Evolutionary conservation across 2,329 filamentous ascomycete species (phyloP).

Genomic region (Magnaporthales sp.): DNA sequence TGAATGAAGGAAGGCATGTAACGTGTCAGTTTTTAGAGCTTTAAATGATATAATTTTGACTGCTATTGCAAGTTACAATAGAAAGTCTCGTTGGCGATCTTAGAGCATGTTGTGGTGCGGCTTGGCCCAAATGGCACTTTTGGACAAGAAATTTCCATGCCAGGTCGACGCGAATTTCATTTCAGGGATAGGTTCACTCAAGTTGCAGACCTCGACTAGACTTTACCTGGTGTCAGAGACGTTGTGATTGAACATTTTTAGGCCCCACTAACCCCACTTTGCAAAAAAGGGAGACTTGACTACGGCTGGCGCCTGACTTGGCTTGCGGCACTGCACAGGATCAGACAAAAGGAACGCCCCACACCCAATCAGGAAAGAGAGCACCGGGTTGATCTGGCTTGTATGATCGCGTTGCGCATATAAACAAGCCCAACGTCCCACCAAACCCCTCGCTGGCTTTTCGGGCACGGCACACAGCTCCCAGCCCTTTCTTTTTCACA

Average conservation of each 20-base stretch:
- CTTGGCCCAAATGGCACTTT: background rate
- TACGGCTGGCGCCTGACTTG: slow-evolving; percentile 1
- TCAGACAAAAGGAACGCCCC: background rate
- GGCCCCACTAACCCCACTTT: background rate
- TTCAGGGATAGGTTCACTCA: background rate
- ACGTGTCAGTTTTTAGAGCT: background rate
- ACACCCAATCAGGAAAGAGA: slow-evolving; percentile 5
- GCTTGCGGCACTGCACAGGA: slow-evolving; percentile 1
- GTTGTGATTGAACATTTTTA: background rate
- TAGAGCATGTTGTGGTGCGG: too few species aligned
- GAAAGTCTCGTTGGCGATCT: too few species aligned
- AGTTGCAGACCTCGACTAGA: background rate
- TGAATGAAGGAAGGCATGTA: background rate
- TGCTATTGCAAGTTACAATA: background rate
- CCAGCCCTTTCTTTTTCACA: background rate
- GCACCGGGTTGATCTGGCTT: slow-evolving; percentile 8
- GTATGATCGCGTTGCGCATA: slow-evolving; percentile 31
- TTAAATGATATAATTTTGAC: background rate
- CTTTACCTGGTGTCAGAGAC: background rate
- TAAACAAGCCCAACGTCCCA: slow-evolving; percentile 38
- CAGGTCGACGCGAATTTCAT: background rate
- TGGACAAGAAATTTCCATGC: background rate
- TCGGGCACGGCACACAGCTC: slow-evolving; percentile 1
- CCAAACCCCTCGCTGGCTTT: slow-evolving; percentile 11
- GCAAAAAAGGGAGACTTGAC: background rate